Evolutionary conservation across 2,329 filamentous ascomycete species (phyloP).

Genomic region (Trichoderma endophyticum): DNA sequence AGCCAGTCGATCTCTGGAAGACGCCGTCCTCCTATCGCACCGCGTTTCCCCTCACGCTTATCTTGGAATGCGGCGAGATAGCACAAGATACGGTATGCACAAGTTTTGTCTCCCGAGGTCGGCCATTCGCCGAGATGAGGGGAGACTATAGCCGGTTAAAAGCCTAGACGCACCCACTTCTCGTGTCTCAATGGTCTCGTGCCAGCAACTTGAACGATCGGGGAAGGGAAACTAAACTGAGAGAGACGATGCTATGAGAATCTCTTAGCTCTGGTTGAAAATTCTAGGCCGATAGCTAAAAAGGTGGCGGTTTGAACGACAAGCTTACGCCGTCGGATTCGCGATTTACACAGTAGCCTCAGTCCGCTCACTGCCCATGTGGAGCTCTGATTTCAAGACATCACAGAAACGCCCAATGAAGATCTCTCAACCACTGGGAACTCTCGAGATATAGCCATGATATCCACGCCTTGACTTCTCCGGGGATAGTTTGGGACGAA

Average conservation of each 20-base stretch:
- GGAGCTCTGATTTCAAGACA: neutral
- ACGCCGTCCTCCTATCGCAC: neutral
- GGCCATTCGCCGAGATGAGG: neutral
- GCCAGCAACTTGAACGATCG: neutral
- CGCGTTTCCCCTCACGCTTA: conserved; percentile 15
- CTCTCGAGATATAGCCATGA: neutral
- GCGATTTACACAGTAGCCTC: neutral
- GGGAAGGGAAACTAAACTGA: neutral
- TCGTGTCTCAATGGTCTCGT: neutral
- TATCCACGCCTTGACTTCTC: neutral
- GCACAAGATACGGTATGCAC: conserved; percentile 1
- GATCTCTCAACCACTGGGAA: neutral
- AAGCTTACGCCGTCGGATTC: neutral
- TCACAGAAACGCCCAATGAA: neutral
- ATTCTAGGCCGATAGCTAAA: neutral
- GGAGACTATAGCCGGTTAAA: conserved; percentile 7
- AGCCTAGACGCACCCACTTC: conserved; percentile 1
- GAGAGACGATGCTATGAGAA: neutral
- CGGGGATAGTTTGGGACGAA: neutral
- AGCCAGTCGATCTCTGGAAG: neutral
- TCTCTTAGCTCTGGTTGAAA: neutral
- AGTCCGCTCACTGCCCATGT: neutral
- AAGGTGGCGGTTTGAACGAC: neutral
- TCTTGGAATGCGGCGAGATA: neutral
- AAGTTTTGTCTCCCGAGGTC: conserved; percentile 8